Evolutionary conservation across 23 red algal species (phyloP).

Genomic region (Gracilaria gracilis): DNA sequence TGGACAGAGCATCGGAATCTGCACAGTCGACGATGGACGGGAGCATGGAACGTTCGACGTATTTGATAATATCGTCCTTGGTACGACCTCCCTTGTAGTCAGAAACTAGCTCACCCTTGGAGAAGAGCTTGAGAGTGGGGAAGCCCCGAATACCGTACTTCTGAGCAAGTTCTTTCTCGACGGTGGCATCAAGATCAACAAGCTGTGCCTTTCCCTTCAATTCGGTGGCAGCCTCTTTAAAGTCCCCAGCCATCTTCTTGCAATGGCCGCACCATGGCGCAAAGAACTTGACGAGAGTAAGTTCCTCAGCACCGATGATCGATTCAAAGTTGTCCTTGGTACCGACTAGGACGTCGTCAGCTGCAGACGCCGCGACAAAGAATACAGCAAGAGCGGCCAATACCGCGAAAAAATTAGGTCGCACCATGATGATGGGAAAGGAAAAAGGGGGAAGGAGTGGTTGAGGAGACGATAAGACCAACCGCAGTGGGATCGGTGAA

Average conservation of each 20-base stretch:
- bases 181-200: conserved; percentile 94
- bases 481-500: too few relatives aligned
- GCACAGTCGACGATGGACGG: conserved; percentile 44
- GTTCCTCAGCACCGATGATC: conserved; percentile 56
- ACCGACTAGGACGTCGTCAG: conserved; percentile 67
- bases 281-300: conserved; percentile 91
- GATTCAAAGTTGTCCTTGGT: conserved; percentile 84
- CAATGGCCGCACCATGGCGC: conserved; percentile 99
- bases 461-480: too few relatives aligned
- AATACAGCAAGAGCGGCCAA: conserved; percentile 26
- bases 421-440: conserved; percentile 33
- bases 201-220: conserved; percentile 87
- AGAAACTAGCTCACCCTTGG: conserved; percentile 81
- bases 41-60: conserved; percentile 67
- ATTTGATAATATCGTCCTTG: conserved; percentile 81
- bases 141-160: conserved; percentile 91
- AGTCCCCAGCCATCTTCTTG: conserved; percentile 91
- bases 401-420: conserved; percentile 32
- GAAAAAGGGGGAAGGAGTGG: background rate
- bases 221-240: conserved; percentile 82
- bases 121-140: conserved; percentile 98
- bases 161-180: conserved; percentile 85
- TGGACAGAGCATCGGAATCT: conserved; percentile 56
- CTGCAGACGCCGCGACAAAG: conserved; percentile 19
- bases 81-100: conserved; percentile 95